Evolutionary conservation across 2,329 filamentous ascomycete genomes (phyloP).

Genomic region (Fusarium algeriense): DNA sequence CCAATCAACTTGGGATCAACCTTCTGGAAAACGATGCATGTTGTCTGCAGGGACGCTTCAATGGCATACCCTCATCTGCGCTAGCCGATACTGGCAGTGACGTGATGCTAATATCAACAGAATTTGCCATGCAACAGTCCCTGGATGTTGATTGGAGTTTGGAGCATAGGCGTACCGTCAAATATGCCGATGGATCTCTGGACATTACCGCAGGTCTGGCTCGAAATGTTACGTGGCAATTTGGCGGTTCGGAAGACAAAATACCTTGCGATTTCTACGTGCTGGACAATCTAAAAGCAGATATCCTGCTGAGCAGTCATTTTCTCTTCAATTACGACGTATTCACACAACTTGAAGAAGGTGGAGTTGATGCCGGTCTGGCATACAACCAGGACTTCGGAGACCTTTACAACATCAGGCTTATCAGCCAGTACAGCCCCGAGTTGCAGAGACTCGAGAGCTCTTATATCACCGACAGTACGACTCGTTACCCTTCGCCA

Average conservation of each 20-base stretch:
- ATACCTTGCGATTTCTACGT: background rate
- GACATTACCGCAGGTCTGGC: background rate
- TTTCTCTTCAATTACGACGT: background rate
- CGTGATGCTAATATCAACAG: background rate
- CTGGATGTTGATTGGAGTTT: background rate
- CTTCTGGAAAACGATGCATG: background rate
- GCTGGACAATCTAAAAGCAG: background rate
- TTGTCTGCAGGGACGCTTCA: background rate
- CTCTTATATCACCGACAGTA: background rate
- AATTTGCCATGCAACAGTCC: background rate
- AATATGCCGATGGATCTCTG: background rate
- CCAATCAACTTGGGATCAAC: rapidly evolving
- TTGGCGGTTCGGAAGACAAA: rapidly evolving
- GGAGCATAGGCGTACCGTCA: background rate
- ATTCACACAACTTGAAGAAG: background rate
- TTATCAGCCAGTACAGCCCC: background rate
- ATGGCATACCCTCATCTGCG: background rate
- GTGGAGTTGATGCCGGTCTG: rapidly evolving
- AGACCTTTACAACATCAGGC: constrained; percentile 7
- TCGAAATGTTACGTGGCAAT: background rate
- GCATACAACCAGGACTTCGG: background rate
- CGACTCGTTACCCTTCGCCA: background rate
- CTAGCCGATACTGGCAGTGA: constrained; percentile 10
- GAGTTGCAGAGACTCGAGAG: background rate
- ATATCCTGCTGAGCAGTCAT: background rate